Evolutionary conservation across 2,329 filamentous ascomycete genomes (phyloP), one percentile per base, ranked within the genome.

Genomic region (Penicillium brevicompactum): DNA sequence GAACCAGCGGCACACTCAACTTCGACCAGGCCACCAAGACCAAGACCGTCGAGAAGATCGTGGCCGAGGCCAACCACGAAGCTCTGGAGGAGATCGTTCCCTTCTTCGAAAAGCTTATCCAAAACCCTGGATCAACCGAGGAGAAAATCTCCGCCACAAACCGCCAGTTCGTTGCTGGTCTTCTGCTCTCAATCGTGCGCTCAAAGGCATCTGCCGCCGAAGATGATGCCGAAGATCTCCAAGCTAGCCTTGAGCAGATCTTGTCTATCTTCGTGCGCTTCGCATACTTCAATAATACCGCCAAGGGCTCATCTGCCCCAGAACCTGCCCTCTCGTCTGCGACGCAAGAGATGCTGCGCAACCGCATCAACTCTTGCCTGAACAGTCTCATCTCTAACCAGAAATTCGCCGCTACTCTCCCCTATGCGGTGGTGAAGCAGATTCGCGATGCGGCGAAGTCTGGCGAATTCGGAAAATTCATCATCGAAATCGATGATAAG

Each of bases 11-110:
- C 2, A 82, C 83, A 1, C 86, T 91, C 62, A 90, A 89, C 68
- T 94, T 97, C 67, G 94, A 97, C 68, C 87, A 90, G 60, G 81
- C 89, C 54, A 96, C 92, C 1, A 94, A 89, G 70, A 89, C 88
- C 2, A 96, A 93, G 74, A 93, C 91, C 0, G 78, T 96, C 1
- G 91, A 95, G 64, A 87, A 84, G 59, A 79, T 94, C 2, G 74
- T 95, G 4, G 80, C 85, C 49, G 81, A 82, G 42, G 82, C 85
- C 8, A 82, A 83, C 55, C 65, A 74, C n/a, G 69, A 76, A 24
- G 74, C 76, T 8, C 61, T 85, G 22, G 74, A 79, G 4, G 72
- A 82, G 18, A 84, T 87, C 32, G 78, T 87, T 21, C 79, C 84
- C 7, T 70, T 82, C 10, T 71, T 84, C 32, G 74, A 77, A 43